Conservation (phyloP, 441 rosid species). For the Biscutella laevigata region DNA sequence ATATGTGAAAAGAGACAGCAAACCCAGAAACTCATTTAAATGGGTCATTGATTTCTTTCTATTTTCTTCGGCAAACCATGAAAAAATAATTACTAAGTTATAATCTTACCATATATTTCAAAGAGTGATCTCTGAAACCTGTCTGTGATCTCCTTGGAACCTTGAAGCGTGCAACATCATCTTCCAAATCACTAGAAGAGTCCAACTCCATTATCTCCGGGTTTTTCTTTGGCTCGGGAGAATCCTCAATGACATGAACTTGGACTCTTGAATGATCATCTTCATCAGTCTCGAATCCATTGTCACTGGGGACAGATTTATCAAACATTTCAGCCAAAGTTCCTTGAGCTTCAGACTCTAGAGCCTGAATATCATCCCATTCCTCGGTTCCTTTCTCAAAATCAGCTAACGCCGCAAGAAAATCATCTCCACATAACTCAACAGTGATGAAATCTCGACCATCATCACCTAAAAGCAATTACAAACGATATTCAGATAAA, state of each 20-base stretch:
- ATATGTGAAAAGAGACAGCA: slow-evolving; percentile 1
- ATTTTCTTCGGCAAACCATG: not conserved
- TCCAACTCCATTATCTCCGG: slow-evolving; percentile 46
- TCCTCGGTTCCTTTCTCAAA: slow-evolving; percentile 66
- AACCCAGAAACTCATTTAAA: not conserved
- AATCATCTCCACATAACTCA: slow-evolving; percentile 81
- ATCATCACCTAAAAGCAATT: slow-evolving; percentile 54
- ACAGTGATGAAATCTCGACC: slow-evolving; percentile 78
- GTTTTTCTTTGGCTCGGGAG: slow-evolving; percentile 35
- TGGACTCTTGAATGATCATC: slow-evolving; percentile 11
- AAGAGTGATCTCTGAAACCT: slow-evolving; percentile 21
- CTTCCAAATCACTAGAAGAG: slow-evolving; percentile 51
- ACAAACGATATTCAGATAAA: not conserved
- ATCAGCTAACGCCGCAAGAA: slow-evolving; percentile 74
- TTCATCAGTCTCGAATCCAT: slow-evolving; percentile 9
- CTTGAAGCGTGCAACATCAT: slow-evolving; percentile 2
- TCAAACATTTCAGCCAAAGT: slow-evolving; percentile 48
- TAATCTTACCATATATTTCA: slow-evolving; percentile 43
- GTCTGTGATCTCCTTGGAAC: slow-evolving; percentile 17
- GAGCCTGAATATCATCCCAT: slow-evolving; percentile 73
- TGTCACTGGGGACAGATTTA: slow-evolving; percentile 20
- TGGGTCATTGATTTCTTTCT: not conserved
- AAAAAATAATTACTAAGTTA: slow-evolving; percentile 1
- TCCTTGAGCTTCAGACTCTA: slow-evolving; percentile 82
- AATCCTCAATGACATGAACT: slow-evolving; percentile 44